A percentile compares a stretch with the other conserved stretches of the same genome.
Evolutionary conservation across 2,329 filamentous ascomycete genomes (phyloP).

Genomic region (Fusarium algeriense): DNA sequence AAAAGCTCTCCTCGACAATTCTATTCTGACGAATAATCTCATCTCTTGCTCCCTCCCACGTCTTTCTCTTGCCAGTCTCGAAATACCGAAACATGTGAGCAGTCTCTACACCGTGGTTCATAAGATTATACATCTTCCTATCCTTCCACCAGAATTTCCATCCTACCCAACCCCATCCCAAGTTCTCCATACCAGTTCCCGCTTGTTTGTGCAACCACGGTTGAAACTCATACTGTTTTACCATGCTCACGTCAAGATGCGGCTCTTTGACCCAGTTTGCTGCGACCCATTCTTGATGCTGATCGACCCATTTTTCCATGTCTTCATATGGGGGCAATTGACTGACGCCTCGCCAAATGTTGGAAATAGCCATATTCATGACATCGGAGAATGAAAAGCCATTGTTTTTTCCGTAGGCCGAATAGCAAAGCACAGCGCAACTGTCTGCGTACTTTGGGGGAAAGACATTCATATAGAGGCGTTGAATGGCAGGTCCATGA

Average conservation of each 20-base stretch:
- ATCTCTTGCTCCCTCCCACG: slow-evolving; percentile 55
- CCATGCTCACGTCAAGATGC: slow-evolving; percentile 29
- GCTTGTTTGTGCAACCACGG: slow-evolving; percentile 54
- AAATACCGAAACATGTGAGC: slow-evolving; percentile 57
- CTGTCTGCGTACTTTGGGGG: slow-evolving; percentile 23
- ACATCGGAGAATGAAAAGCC: slow-evolving; percentile 35
- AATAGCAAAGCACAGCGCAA: slow-evolving; percentile 29
- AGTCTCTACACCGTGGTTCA: slow-evolving; percentile 56
- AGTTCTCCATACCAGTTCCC: slow-evolving; percentile 57
- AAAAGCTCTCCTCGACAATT: slow-evolving; percentile 14
- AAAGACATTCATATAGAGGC: slow-evolving; percentile 27
- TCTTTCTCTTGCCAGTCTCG: slow-evolving; percentile 55
- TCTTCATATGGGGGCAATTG: neutral
- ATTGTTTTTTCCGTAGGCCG: slow-evolving; percentile 27
- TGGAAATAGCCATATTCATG: slow-evolving; percentile 32
- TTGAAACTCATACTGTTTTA: slow-evolving; percentile 52
- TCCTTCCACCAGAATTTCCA: slow-evolving; percentile 58
- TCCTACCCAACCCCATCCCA: slow-evolving; percentile 56
- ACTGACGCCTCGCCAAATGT: slow-evolving; percentile 29
- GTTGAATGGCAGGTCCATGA: slow-evolving; percentile 3
- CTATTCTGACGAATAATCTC: slow-evolving; percentile 29
- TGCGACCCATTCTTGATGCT: slow-evolving; percentile 24
- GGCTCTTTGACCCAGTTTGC: slow-evolving; percentile 17
- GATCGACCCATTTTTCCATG: slow-evolving; percentile 32
- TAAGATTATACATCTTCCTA: slow-evolving; percentile 52